A percentile compares a stretch with the other conserved stretches of the same genome.
phyloP scores from a whole-genome alignment of 768 basidiomycete genomes.

The Nidularia pulvinata region DNA sequence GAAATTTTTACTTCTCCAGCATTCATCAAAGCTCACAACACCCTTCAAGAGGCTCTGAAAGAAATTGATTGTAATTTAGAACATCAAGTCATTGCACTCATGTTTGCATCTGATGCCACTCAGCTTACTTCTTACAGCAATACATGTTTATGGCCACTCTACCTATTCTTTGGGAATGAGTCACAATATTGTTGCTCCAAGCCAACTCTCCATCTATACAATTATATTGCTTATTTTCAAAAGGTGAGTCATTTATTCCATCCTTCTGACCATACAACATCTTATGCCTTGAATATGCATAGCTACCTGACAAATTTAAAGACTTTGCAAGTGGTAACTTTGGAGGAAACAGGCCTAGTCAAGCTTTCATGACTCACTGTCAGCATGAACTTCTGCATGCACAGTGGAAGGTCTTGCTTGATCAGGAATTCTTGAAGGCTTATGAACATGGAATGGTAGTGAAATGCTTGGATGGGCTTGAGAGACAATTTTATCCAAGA shows the following conservation, averaged over 20 bases:
- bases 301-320: no score
- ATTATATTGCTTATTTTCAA: conserved; percentile 43
- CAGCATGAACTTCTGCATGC: conserved; percentile 27
- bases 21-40: no score
- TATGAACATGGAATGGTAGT: conserved; percentile 30
- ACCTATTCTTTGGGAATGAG: conserved; percentile 31
- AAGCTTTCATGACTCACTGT: conserved; percentile 27
- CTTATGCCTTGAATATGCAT: no score
- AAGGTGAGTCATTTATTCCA: no score
- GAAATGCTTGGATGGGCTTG: conserved; percentile 24
- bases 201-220: conserved; percentile 21
- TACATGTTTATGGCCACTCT: conserved; percentile 36
- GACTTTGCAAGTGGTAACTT: no score
- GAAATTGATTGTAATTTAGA: conserved; percentile 10
- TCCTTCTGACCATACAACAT: no score
- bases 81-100: conserved; percentile 5
- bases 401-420: conserved; percentile 27
- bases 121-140: conserved; percentile 22
- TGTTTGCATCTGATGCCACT: conserved; percentile 16
- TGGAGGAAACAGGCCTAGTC: conserved; percentile 17
- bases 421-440: conserved; percentile 25
- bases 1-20: no score
- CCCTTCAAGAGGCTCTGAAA: no score
- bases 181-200: conserved; percentile 34
- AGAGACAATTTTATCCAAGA: conserved; percentile 22